Percentiles rank a stretch among this genome's conserved stretches.
Conservation (phyloP, 148 eudicot genomes). For the Rhododendron kiyosumense region DNA sequence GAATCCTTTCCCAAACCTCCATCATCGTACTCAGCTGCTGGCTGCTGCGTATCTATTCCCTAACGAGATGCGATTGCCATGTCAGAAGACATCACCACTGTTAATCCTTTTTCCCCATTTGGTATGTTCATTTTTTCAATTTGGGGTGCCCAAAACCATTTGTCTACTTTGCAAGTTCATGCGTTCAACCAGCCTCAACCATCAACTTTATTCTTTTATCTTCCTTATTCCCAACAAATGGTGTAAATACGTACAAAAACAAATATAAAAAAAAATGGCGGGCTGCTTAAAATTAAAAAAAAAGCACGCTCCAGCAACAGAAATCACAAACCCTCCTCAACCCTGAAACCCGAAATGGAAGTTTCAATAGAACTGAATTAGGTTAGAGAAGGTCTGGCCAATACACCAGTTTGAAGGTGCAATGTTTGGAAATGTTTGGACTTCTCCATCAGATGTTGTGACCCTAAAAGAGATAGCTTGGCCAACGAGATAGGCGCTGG, state of each 20-base stretch:
- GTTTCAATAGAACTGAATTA: conserved; percentile 31
- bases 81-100: background rate
- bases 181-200: conserved; percentile 13
- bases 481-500: conserved; percentile 57
- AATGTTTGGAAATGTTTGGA: conserved; percentile 29
- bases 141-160: background rate
- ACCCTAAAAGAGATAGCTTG: conserved; percentile 74
- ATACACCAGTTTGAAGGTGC: conserved; percentile 67
- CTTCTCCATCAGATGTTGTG: conserved; percentile 57
- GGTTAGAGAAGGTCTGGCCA: conserved; percentile 68
- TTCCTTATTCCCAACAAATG: background rate
- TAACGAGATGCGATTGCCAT: conserved; percentile 11
- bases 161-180: background rate
- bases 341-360: background rate
- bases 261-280: conserved; percentile 21
- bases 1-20: conserved; percentile 75
- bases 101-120: background rate
- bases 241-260: background rate
- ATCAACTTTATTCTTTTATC: background rate
- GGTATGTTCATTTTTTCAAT: background rate
- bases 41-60: conserved; percentile 59
- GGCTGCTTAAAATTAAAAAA: conserved; percentile 38
- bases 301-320: conserved; percentile 47
- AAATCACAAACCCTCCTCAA: background rate
- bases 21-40: conserved; percentile 58